phyloP scores from a whole-genome alignment of 352 stramenopile genomes.

The Peronospora destructor region DNA sequence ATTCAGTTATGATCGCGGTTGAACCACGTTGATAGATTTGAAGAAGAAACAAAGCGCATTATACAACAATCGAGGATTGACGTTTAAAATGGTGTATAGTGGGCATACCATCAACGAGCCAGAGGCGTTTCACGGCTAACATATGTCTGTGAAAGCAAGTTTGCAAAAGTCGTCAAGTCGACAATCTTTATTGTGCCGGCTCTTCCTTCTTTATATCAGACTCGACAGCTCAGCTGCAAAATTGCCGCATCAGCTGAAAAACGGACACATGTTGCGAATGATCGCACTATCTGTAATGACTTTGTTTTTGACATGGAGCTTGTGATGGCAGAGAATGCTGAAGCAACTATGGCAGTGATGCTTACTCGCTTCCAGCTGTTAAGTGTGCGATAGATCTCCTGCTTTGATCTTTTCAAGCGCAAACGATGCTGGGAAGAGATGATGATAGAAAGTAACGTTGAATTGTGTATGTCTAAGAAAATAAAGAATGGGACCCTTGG shows the following conservation, averaged over 20 bases:
- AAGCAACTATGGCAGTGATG: constrained; percentile 50
- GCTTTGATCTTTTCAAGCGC: constrained; percentile 21
- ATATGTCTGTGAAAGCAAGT: constrained; percentile 61
- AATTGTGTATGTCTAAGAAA: constrained; percentile 2
- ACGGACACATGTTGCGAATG: constrained; percentile 16
- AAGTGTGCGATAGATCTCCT: constrained; percentile 54
- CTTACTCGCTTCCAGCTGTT: constrained; percentile 68
- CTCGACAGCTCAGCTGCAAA: constrained; percentile 4
- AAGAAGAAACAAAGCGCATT: constrained; percentile 3
- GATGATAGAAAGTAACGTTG: constrained; percentile 9
- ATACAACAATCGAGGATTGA: constrained; percentile 4
- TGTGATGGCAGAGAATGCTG: constrained; percentile 37
- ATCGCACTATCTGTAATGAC: constrained; percentile 61
- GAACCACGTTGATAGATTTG: constrained; percentile 17
- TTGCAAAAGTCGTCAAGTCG: constrained; percentile 48
- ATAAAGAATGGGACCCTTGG: constrained; percentile 1
- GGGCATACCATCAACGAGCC: constrained; percentile 49
- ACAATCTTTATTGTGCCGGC: constrained; percentile 2
- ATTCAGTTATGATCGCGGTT: constrained; percentile 59
- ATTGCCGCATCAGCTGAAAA: neutral
- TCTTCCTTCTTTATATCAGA: constrained; percentile 1
- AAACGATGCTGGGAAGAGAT: constrained; percentile 23
- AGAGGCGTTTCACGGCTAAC: constrained; percentile 53
- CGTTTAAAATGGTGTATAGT: constrained; percentile 50
- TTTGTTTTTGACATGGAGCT: constrained; percentile 66